A percentile compares a stretch with the other conserved stretches of the same genome.
These are phyloP conservation scores for Emergomyces africanus DNA, from an alignment of 2,329 filamentous ascomycete genomes.

Conservation along the genomic window DNA sequence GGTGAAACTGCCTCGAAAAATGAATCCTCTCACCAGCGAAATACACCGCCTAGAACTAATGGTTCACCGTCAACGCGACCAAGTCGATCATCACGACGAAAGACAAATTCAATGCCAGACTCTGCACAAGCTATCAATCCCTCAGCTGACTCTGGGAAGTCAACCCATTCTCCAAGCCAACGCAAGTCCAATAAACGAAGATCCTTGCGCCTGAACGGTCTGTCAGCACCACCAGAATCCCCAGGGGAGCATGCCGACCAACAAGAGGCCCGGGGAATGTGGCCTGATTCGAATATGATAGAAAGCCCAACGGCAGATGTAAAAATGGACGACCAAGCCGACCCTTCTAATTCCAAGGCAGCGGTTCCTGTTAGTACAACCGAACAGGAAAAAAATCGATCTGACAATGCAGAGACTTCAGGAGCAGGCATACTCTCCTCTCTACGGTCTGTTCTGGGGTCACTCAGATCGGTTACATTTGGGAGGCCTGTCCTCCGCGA, in stretches of 20 bases:
- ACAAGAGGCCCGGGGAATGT: neutral
- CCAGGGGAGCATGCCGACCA: neutral
- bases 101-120: constrained; percentile 10
- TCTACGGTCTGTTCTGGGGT: constrained; percentile 44
- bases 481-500: constrained; percentile 53
- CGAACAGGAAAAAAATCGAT: neutral
- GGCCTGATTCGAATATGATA: neutral
- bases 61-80: neutral
- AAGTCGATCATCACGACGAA: neutral
- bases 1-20: neutral
- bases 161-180: constrained; percentile 6
- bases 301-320: neutral
- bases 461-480: constrained; percentile 47
- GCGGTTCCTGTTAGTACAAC: neutral
- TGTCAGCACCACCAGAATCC: constrained; percentile 7
- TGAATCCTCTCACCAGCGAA: neutral
- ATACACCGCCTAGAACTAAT: neutral
- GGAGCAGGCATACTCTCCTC: constrained; percentile 40
- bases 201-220: constrained; percentile 18
- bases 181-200: constrained; percentile 19
- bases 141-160: neutral
- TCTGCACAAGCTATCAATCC: neutral
- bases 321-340: neutral
- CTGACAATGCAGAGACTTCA: constrained; percentile 15
- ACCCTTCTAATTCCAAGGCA: neutral